Evolutionary conservation across 2,329 filamentous ascomycete genomes (phyloP).

Genomic region (Cercospora zeae-maydis): DNA sequence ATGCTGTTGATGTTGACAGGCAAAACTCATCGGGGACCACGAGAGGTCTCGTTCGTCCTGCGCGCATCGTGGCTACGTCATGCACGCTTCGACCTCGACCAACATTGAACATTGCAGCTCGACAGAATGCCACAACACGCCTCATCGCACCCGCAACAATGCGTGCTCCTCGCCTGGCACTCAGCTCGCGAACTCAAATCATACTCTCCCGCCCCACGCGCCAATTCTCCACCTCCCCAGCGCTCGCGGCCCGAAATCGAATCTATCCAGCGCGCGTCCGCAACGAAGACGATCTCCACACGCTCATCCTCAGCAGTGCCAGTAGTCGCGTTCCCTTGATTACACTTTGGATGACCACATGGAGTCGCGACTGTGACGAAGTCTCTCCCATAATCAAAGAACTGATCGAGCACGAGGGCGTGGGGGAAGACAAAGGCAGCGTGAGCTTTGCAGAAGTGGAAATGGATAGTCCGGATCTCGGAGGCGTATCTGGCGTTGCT

Average conservation of each 20-base stretch:
- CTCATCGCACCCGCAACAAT: not conserved
- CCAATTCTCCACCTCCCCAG: constrained; percentile 23
- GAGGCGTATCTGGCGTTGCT: constrained; percentile 36
- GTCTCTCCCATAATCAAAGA: constrained; percentile 43
- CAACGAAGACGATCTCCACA: constrained; percentile 47
- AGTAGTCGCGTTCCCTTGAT: constrained; percentile 45
- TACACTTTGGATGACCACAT: constrained; percentile 51
- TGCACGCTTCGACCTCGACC: not conserved
- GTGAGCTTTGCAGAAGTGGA: constrained; percentile 49
- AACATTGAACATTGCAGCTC: not conserved
- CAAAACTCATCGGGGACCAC: not conserved
- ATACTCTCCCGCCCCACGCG: constrained; percentile 1
- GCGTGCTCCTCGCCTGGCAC: not conserved
- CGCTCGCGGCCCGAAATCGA: constrained; percentile 33
- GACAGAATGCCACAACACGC: not conserved
- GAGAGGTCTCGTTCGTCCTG: not conserved
- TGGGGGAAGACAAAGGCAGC: constrained; percentile 46
- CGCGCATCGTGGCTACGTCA: not conserved
- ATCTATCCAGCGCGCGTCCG: constrained; percentile 42
- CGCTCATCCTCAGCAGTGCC: constrained; percentile 47
- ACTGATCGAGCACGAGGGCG: constrained; percentile 43
- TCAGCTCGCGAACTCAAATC: not conserved
- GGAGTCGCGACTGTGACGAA: constrained; percentile 45
- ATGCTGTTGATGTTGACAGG: not conserved
- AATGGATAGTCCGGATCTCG: constrained; percentile 46